A percentile compares a stretch with the other conserved stretches of the same genome.
These are phyloP conservation scores for Linderina pennispora DNA, from an alignment of 192 early-diverging fungal species.

Conservation along the genomic window DNA sequence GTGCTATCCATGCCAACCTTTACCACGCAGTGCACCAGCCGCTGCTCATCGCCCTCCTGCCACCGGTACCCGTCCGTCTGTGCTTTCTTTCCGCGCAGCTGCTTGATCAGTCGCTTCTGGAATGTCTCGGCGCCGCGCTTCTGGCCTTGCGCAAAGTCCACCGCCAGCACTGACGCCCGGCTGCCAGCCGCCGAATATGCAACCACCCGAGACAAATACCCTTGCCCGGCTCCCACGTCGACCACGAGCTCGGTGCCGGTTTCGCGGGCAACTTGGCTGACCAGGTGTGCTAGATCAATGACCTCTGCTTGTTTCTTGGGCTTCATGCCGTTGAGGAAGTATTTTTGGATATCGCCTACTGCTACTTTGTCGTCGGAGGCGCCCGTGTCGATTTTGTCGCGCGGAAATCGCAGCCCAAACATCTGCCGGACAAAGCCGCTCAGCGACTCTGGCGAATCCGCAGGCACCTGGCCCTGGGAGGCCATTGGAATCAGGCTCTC, in stretches of 20 bases:
- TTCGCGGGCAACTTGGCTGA: slow-evolving; percentile 7
- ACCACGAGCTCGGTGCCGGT: slow-evolving; percentile 17
- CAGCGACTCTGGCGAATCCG: slow-evolving; percentile 16
- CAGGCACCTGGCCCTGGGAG: slow-evolving; percentile 4
- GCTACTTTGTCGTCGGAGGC: not conserved
- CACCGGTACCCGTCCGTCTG: slow-evolving; percentile 16
- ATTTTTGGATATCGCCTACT: slow-evolving; percentile 9
- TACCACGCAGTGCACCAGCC: slow-evolving; percentile 19
- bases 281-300: slow-evolving; percentile 23
- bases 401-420: slow-evolving; percentile 28
- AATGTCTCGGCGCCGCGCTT: slow-evolving; percentile 28
- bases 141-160: slow-evolving; percentile 32
- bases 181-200: slow-evolving; percentile 16
- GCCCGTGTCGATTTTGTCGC: not conserved
- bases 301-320: slow-evolving; percentile 44
- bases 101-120: slow-evolving; percentile 15
- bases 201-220: slow-evolving; percentile 38
- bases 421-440: slow-evolving; percentile 17
- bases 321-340: slow-evolving; percentile 40
- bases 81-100: slow-evolving; percentile 13
- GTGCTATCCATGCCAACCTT: slow-evolving; percentile 16
- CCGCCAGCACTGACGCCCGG: slow-evolving; percentile 17
- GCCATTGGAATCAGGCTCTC: slow-evolving; percentile 30
- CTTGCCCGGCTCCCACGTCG: slow-evolving; percentile 45
- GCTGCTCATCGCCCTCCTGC: slow-evolving; percentile 3